These are phyloP conservation scores for Termitomyces sp. DNA, from an alignment of 768 basidiomycete genomes.

Conservation along the genomic window DNA sequence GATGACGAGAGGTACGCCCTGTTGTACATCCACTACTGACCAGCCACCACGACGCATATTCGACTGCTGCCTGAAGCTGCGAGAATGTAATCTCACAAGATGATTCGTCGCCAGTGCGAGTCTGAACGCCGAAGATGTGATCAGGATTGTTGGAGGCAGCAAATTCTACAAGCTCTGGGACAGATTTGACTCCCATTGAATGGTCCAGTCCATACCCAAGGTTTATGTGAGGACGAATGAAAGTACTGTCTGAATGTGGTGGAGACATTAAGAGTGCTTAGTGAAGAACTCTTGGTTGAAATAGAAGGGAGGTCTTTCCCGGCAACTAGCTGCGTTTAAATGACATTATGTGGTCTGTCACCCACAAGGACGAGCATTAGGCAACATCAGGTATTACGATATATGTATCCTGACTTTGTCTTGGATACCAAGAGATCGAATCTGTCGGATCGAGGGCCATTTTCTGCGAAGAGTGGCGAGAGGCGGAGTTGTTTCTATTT, in stretches of 20 bases:
- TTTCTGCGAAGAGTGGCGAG: neutral
- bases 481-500: neutral
- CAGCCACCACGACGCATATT: conserved; percentile 32
- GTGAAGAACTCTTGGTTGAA: neutral
- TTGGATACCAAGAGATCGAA: neutral
- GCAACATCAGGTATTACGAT: neutral
- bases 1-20: conserved; percentile 19
- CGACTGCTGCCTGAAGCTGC: conserved; percentile 28
- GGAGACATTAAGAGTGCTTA: conserved; percentile 15
- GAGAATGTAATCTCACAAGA: conserved; percentile 30
- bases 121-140: conserved; percentile 33
- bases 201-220: conserved; percentile 26
- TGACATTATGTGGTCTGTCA: neutral
- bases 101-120: conserved; percentile 19
- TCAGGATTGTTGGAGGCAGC: conserved; percentile 29
- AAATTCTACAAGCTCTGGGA: conserved; percentile 36
- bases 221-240: conserved; percentile 34
- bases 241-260: conserved; percentile 20
- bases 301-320: neutral
- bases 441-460: neutral
- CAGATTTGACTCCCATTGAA: conserved; percentile 26
- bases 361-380: neutral
- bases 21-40: conserved; percentile 23
- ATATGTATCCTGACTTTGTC: neutral
- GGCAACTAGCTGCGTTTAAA: conserved; percentile 10